Evolutionary conservation across 2,329 filamentous ascomycete genomes (phyloP).

Genomic region (Cryphonectria japonica): DNA sequence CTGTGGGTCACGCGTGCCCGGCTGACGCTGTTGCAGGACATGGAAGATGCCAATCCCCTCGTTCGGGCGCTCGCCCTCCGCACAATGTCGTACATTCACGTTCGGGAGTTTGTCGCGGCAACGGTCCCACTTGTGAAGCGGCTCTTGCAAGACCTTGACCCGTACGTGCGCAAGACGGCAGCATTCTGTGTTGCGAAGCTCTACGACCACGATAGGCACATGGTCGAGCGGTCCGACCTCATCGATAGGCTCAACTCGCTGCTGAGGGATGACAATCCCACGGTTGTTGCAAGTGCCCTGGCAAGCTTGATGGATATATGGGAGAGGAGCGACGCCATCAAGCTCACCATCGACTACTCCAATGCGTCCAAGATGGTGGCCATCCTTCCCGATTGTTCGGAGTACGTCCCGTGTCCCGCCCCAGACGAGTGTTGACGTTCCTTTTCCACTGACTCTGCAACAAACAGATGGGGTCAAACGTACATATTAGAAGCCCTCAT

Average conservation of each 20-base stretch:
- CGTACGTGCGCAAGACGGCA: conserved; percentile 96
- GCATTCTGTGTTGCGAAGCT: conserved; percentile 96
- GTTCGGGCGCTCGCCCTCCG: conserved; percentile 90
- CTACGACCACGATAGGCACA: conserved; percentile 90
- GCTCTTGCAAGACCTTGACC: conserved; percentile 83
- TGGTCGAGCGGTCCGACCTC: conserved; percentile 88
- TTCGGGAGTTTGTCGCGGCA: conserved; percentile 91
- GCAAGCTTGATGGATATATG: conserved; percentile 95
- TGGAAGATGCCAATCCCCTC: conserved; percentile 90
- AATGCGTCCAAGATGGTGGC: conserved; percentile 98
- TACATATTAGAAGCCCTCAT: conserved; percentile 98
- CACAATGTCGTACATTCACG: conserved; percentile 97
- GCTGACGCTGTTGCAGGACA: conserved; percentile 64
- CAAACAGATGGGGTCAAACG: conserved; percentile 92
- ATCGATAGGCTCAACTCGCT: conserved; percentile 90
- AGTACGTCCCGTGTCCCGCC: conserved; percentile 62
- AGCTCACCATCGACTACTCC: conserved; percentile 94
- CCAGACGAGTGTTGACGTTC: neutral
- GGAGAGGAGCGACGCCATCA: conserved; percentile 96
- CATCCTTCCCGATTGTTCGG: conserved; percentile 93
- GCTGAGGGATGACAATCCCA: conserved; percentile 94
- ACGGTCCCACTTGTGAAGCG: conserved; percentile 83
- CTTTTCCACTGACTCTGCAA: conserved; percentile 4
- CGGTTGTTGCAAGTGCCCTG: conserved; percentile 91
- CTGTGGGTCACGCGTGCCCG: neutral